phyloP scores from a whole-genome alignment of 2,329 filamentous ascomycete species.

The Ceratocystis lukuohia region DNA sequence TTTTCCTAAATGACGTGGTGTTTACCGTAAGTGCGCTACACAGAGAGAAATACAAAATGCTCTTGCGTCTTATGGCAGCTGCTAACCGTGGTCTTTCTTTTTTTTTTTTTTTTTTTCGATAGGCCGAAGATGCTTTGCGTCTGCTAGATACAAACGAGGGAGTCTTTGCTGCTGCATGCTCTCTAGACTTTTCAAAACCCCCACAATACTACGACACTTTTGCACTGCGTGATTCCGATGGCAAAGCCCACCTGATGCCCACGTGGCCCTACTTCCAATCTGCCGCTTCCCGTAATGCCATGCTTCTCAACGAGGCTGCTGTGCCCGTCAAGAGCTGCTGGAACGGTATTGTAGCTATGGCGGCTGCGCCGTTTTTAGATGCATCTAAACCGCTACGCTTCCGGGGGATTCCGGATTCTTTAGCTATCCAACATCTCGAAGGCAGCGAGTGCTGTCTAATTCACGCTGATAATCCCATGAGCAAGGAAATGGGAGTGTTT shows the following conservation, averaged over 20 bases:
- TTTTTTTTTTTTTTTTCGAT: background rate
- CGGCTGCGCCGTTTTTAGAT: conserved; percentile 42
- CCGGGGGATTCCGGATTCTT: conserved; percentile 48
- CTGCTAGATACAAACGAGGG: conserved; percentile 45
- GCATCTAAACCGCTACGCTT: conserved; percentile 37
- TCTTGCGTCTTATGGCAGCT: background rate
- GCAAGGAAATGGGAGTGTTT: conserved; percentile 42
- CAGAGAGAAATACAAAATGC: background rate
- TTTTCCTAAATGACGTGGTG: conserved; percentile 52
- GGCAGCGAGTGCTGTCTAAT: conserved; percentile 70
- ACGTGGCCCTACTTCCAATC: conserved; percentile 48
- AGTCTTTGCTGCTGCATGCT: conserved; percentile 48
- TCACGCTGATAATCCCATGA: conserved; percentile 55
- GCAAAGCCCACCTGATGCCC: conserved; percentile 37
- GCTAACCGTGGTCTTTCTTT: background rate
- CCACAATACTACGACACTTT: conserved; percentile 50
- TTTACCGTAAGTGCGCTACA: conserved; percentile 35
- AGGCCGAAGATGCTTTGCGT: conserved; percentile 42
- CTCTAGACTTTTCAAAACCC: conserved; percentile 43
- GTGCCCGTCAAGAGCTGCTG: conserved; percentile 35
- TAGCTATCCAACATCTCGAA: conserved; percentile 52
- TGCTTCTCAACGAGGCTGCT: conserved; percentile 36
- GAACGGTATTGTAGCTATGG: conserved; percentile 38
- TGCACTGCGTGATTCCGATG: conserved; percentile 42
- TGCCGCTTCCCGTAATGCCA: conserved; percentile 36